Evolutionary conservation across 805 yeast genomes (phyloP).

Genomic region (Schwanniomyces vanrijiae): DNA sequence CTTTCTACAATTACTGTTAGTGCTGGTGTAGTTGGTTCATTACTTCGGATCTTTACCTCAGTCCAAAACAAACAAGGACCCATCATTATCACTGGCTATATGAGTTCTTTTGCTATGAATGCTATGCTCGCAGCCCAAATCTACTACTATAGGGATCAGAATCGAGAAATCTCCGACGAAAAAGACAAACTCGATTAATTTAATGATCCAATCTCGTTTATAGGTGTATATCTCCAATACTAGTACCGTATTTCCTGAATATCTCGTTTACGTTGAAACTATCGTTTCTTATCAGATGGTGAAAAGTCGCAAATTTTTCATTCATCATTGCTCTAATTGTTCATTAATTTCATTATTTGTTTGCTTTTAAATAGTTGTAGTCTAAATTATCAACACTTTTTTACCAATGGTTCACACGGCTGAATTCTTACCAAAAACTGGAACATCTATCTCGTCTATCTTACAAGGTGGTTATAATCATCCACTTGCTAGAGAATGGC

Average conservation of each 20-base stretch:
- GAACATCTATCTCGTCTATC: conserved; percentile 68
- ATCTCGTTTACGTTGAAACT: neutral
- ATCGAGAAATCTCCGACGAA: conserved; percentile 3
- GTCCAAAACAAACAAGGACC: conserved; percentile 25
- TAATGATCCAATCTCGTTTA: neutral
- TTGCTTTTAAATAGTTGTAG: neutral
- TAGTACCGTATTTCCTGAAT: neutral
- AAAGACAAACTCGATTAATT: neutral
- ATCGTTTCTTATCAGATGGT: neutral
- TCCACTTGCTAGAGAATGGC: conserved; percentile 89
- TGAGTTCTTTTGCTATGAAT: conserved; percentile 34
- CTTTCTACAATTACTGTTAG: conserved; percentile 38
- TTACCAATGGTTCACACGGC: conserved; percentile 61
- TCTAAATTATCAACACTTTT: neutral
- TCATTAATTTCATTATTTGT: neutral
- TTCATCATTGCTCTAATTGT: neutral
- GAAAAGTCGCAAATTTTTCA: neutral
- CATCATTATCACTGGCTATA: conserved; percentile 40
- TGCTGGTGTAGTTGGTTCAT: conserved; percentile 41
- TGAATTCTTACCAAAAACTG: conserved; percentile 58
- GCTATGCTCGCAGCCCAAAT: conserved; percentile 37
- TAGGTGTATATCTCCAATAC: neutral
- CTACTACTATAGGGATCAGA: conserved; percentile 16
- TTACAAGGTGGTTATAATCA: conserved; percentile 95
- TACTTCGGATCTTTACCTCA: conserved; percentile 41